phyloP scores from a whole-genome alignment of 164 flowering plant genomes.

The Macadamia integrifolia region DNA sequence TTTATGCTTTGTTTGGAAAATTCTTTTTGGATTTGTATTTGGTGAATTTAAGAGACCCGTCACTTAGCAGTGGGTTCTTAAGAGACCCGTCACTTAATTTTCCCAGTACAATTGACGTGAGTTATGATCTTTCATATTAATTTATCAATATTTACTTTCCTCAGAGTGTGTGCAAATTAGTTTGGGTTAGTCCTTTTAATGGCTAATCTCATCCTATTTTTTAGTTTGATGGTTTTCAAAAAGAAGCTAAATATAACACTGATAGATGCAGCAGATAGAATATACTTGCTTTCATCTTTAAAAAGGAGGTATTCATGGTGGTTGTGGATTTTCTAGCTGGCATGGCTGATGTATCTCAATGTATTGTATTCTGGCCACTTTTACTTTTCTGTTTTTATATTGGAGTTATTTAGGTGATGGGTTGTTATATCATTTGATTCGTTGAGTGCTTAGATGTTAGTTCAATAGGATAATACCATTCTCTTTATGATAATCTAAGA shows the following conservation, averaged over 20 bases:
- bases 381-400: background rate
- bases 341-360: conserved; percentile 99
- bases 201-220: conserved; percentile 1
- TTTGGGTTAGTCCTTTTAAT: background rate
- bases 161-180: background rate
- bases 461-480: no score
- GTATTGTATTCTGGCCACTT: conserved; percentile 3
- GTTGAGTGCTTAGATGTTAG: no score
- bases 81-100: no score
- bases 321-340: conserved; percentile 99
- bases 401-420: no score
- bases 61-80: conserved; percentile 20
- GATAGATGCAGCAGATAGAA: conserved; percentile 94
- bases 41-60: no score
- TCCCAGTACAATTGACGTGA: no score
- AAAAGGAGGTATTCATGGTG: conserved; percentile 86
- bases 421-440: no score
- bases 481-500: no score
- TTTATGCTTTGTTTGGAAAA: no score
- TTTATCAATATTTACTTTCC: no score
- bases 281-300: conserved; percentile 97
- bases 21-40: no score
- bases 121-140: no score
- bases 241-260: conserved; percentile 83
- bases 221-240: conserved; percentile 91